These are phyloP conservation scores for Tylopilus subfusipes DNA, from an alignment of 768 basidiomycete genomes.

Conservation along the genomic window DNA sequence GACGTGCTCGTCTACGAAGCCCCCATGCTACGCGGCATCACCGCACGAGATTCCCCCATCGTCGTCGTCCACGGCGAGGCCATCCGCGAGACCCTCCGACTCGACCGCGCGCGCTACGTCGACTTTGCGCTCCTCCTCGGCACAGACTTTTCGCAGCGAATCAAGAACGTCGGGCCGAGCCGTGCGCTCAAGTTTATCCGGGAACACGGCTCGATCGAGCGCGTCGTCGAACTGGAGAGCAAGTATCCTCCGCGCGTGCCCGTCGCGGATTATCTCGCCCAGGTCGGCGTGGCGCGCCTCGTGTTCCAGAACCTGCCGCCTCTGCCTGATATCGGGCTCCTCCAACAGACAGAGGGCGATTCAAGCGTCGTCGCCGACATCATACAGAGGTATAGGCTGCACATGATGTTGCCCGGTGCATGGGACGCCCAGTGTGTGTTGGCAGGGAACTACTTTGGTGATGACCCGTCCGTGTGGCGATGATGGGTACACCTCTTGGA, in stretches of 20 bases:
- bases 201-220: constrained; percentile 69
- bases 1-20: constrained; percentile 83
- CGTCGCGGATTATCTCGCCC: constrained; percentile 52
- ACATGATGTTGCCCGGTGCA: constrained; percentile 35
- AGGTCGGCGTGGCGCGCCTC: constrained; percentile 57
- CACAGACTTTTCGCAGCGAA: constrained; percentile 86
- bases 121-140: constrained; percentile 88
- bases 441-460: constrained; percentile 63
- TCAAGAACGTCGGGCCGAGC: constrained; percentile 75
- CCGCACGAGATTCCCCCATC: constrained; percentile 57
- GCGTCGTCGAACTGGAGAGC: constrained; percentile 50
- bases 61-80: constrained; percentile 59
- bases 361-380: constrained; percentile 43
- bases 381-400: constrained; percentile 49
- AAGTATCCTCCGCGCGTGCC: constrained; percentile 52
- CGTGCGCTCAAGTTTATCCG: constrained; percentile 76
- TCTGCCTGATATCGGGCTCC: constrained; percentile 40
- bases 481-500: not conserved
- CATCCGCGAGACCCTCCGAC: constrained; percentile 53
- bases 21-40: constrained; percentile 76
- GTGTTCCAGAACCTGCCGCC: constrained; percentile 69
- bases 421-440: constrained; percentile 48
- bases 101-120: constrained; percentile 59
- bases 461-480: constrained; percentile 46
- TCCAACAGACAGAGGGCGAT: constrained; percentile 39